phyloP scores from a whole-genome alignment of 2,329 filamentous ascomycete genomes.

The Lachnellula subtilissima region DNA sequence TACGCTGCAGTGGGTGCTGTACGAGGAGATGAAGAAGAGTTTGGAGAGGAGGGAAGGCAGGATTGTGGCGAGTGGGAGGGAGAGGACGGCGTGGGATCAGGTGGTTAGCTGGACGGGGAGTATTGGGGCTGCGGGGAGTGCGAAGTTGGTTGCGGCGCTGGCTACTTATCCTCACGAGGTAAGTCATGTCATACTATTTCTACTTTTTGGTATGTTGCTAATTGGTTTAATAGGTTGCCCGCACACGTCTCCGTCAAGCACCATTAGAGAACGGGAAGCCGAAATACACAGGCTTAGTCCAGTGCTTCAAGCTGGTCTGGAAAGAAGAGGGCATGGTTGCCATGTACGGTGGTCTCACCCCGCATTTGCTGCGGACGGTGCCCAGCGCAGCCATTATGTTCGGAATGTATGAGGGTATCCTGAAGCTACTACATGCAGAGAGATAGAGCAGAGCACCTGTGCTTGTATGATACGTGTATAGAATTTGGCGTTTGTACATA shows the following conservation, averaged over 20 bases:
- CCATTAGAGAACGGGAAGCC: constrained; percentile 65
- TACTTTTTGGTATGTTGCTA: constrained; percentile 2
- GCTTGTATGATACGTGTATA: constrained; percentile 2
- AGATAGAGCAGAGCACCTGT: constrained; percentile 9
- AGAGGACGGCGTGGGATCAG: constrained; percentile 67
- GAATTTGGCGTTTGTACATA: constrained; percentile 18
- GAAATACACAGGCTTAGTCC: constrained; percentile 84
- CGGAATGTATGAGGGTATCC: constrained; percentile 60
- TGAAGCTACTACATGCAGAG: constrained; percentile 31
- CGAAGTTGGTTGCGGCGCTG: constrained; percentile 80
- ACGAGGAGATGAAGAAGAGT: constrained; percentile 84
- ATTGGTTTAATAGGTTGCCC: constrained; percentile 54
- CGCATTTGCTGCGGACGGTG: constrained; percentile 85
- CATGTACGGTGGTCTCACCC: constrained; percentile 85
- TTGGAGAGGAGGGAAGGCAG: constrained; percentile 60
- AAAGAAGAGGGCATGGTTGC: constrained; percentile 82
- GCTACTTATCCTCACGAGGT: constrained; percentile 92
- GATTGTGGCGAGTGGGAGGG: constrained; percentile 52
- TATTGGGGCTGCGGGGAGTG: constrained; percentile 70
- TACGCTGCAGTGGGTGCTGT: constrained; percentile 88
- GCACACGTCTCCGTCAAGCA: constrained; percentile 79
- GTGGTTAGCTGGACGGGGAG: constrained; percentile 76
- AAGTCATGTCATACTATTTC: constrained; percentile 23
- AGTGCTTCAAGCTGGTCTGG: constrained; percentile 85
- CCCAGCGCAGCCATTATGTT: constrained; percentile 96